A percentile compares a stretch with the other conserved stretches of the same genome.
phyloP scores from a whole-genome alignment of 192 early-diverging fungal species.

The Entomortierella lignicola region DNA sequence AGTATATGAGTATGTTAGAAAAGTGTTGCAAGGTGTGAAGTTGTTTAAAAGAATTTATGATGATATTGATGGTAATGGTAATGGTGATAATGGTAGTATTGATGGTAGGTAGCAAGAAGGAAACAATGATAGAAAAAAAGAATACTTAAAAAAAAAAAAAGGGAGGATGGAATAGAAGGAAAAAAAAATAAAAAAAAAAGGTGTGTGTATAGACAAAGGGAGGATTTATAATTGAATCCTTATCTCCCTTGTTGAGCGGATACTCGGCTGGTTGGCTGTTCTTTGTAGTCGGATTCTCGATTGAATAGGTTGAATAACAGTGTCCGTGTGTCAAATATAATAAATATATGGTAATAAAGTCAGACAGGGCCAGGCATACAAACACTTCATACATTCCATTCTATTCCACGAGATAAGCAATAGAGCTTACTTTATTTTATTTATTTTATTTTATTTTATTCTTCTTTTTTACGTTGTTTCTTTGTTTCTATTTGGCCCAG shows the following conservation, averaged over 20 bases:
- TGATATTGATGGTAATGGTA: neutral
- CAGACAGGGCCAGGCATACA: neutral
- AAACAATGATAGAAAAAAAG: conserved; percentile 1
- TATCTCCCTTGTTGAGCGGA: neutral
- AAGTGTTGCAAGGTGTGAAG: too few relatives aligned
- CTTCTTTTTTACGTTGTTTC: too few relatives aligned
- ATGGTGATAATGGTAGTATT: neutral
- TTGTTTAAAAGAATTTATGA: neutral
- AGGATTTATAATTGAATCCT: neutral
- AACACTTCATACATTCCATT: conserved; percentile 1
- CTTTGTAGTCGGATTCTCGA: conserved; percentile 4
- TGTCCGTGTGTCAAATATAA: conserved; percentile 1
- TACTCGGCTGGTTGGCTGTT: neutral
- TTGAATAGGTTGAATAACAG: neutral
- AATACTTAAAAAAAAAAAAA: conserved; percentile 5
- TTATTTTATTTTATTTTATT: too few relatives aligned
- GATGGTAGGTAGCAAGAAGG: conserved; percentile 8
- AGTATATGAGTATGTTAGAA: too few relatives aligned
- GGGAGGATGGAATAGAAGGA: neutral
- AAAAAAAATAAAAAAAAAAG: neutral
- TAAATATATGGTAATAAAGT: neutral
- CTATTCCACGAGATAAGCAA: conserved; percentile 14
- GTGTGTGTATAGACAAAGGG: neutral
- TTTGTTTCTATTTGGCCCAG: neutral
- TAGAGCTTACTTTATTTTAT: neutral